Conservation (phyloP, 2,329 filamentous ascomycete species). For the Fusarium pininemorale region DNA sequence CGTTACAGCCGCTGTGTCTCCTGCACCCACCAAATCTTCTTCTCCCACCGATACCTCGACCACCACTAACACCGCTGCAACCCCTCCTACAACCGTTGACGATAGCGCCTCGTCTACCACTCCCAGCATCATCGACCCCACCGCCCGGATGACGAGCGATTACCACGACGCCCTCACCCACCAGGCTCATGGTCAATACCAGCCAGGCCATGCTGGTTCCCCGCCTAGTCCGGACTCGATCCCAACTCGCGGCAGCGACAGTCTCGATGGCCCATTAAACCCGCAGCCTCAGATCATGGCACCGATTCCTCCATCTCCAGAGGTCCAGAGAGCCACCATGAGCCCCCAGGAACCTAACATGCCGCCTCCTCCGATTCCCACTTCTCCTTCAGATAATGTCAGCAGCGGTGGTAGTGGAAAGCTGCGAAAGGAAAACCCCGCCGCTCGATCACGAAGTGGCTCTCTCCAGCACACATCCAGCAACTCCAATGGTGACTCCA, state of each 20-base stretch:
- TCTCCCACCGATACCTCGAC: constrained; percentile 38
- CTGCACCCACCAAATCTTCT: constrained; percentile 39
- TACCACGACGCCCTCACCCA: constrained; percentile 31
- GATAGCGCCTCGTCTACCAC: constrained; percentile 38
- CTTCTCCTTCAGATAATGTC: constrained; percentile 28
- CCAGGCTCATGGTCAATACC: constrained; percentile 9
- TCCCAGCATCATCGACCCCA: constrained; percentile 37
- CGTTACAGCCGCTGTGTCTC: constrained; percentile 15
- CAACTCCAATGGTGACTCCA: constrained; percentile 15
- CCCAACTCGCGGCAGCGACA: constrained; percentile 14
- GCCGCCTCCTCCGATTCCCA: constrained; percentile 19
- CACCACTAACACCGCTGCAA: constrained; percentile 33
- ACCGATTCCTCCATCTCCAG: constrained; percentile 45
- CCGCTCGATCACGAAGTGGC: constrained; percentile 45
- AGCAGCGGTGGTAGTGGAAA: constrained; percentile 38
- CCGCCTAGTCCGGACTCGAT: constrained; percentile 25
- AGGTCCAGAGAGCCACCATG: constrained; percentile 36
- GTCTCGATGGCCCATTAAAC: constrained; percentile 32
- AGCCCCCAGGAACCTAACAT: constrained; percentile 34
- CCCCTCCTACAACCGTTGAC: constrained; percentile 36
- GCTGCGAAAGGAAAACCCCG: constrained; percentile 46
- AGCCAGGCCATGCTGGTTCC: constrained; percentile 14
- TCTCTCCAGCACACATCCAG: constrained; percentile 44
- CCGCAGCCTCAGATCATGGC: constrained; percentile 43
- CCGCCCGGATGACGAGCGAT: constrained; percentile 31